These are phyloP conservation scores for Yamadazyma membranifaciens DNA, from an alignment of 1,139 yeast species.

Conservation along the genomic window DNA sequence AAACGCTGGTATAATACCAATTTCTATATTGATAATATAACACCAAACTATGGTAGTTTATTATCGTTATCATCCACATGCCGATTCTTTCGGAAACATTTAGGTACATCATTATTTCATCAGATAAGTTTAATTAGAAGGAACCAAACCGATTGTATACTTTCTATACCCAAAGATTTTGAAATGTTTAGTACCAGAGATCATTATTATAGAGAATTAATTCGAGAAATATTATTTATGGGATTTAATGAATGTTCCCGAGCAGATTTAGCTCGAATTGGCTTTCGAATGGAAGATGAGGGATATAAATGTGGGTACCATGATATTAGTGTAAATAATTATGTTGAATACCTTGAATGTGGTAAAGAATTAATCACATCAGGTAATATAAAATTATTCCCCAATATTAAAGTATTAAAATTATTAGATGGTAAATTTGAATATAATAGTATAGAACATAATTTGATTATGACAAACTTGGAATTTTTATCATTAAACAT, in stretches of 20 bases:
- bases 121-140: constrained; percentile 25
- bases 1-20: constrained; percentile 4
- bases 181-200: constrained; percentile 23
- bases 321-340: constrained; percentile 20
- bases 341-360: constrained; percentile 26
- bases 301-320: constrained; percentile 20
- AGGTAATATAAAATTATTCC: constrained; percentile 19
- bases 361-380: constrained; percentile 20
- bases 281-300: constrained; percentile 17
- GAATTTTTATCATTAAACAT: constrained; percentile 20
- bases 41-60: constrained; percentile 15
- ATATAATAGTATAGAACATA: neutral
- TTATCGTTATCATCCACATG: constrained; percentile 28
- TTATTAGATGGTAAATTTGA: constrained; percentile 18
- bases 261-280: constrained; percentile 22
- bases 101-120: constrained; percentile 23
- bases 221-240: constrained; percentile 21
- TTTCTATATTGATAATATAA: constrained; percentile 15
- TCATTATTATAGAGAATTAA: constrained; percentile 21
- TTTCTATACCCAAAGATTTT: constrained; percentile 22
- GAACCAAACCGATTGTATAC: constrained; percentile 29
- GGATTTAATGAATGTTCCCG: constrained; percentile 20
- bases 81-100: constrained; percentile 18
- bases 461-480: constrained; percentile 7
- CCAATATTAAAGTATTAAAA: constrained; percentile 20